Percentiles rank a stretch among this genome's conserved stretches.
Evolutionary conservation across 2,329 filamentous ascomycete genomes (phyloP).

Genomic region (Fusarium heterosporum): DNA sequence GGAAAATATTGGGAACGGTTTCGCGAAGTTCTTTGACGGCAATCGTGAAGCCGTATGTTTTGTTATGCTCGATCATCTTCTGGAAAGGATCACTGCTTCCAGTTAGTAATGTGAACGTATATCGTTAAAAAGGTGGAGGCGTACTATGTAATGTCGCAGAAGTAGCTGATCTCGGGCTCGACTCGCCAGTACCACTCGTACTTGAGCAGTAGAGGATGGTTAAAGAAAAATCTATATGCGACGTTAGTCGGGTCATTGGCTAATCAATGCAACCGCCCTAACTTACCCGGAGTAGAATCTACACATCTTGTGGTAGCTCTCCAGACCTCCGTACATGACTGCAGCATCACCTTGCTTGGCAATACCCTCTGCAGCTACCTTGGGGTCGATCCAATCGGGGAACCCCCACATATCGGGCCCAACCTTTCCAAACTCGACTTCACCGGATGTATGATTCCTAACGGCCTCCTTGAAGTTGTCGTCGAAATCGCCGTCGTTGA

Average conservation of each 20-base stretch:
- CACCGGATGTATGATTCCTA: conserved; percentile 86
- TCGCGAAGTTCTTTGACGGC: conserved; percentile 98
- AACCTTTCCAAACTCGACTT: conserved; percentile 95
- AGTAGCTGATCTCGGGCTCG: conserved; percentile 99
- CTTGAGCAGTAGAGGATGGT: conserved; percentile 92
- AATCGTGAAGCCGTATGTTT: conserved; percentile 99
- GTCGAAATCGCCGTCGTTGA: conserved; percentile 98
- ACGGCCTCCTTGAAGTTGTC: conserved; percentile 90
- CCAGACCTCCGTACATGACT: conserved; percentile 99
- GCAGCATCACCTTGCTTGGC: conserved; percentile 95
- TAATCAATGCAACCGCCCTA: neutral
- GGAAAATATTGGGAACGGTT: conserved; percentile 98
- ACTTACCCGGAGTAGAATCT: conserved; percentile 96
- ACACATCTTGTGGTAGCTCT: conserved; percentile 99
- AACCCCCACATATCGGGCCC: conserved; percentile 93
- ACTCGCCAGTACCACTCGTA: conserved; percentile 99
- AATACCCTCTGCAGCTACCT: conserved; percentile 95
- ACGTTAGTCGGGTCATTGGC: conserved; percentile 38
- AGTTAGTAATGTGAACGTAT: conserved; percentile 18
- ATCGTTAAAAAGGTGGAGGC: conserved; percentile 5
- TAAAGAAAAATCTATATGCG: conserved; percentile 84
- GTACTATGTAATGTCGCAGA: conserved; percentile 99
- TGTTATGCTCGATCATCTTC: conserved; percentile 93
- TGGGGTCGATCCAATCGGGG: conserved; percentile 94
- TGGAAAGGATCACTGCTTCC: conserved; percentile 85